A percentile compares a stretch with the other conserved stretches of the same genome.
phyloP scores from a whole-genome alignment of 2,329 filamentous ascomycete genomes.

The Eurotiales sp. region DNA sequence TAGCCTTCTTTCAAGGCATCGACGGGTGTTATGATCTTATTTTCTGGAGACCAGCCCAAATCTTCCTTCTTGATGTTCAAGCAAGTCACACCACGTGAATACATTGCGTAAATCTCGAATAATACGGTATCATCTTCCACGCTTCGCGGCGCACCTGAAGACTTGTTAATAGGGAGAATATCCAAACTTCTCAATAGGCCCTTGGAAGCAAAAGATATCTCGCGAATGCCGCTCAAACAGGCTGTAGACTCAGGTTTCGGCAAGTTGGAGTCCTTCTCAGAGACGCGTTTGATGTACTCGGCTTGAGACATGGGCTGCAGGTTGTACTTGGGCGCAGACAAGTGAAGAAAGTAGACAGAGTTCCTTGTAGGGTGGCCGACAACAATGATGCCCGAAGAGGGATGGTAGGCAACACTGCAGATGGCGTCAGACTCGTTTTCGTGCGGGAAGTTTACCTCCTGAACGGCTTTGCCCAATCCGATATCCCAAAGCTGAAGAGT shows the following conservation, averaged over 20 bases:
- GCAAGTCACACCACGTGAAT: conserved; percentile 94
- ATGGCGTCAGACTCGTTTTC: conserved; percentile 96
- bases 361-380: conserved; percentile 96
- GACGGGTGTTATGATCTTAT: conserved; percentile 76
- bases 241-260: conserved; percentile 90
- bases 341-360: conserved; percentile 93
- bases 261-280: conserved; percentile 66
- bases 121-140: conserved; percentile 65
- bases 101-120: conserved; percentile 96
- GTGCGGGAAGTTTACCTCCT: conserved; percentile 94
- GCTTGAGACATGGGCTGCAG: conserved; percentile 78
- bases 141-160: conserved; percentile 49
- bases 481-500: conserved; percentile 98
- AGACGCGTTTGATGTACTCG: conserved; percentile 75
- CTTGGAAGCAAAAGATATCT: conserved; percentile 86
- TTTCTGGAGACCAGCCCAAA: conserved; percentile 85
- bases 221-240: conserved; percentile 93
- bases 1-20: conserved; percentile 71
- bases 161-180: conserved; percentile 66
- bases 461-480: conserved; percentile 87
- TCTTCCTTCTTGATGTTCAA: conserved; percentile 82
- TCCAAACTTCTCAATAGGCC: conserved; percentile 86
- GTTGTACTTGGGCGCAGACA: conserved; percentile 91
- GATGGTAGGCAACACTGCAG: conserved; percentile 93
- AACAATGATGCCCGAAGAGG: conserved; percentile 85